A percentile compares a stretch with the other conserved stretches of the same genome.
These are phyloP conservation scores for Chaetomium strumarium DNA, from an alignment of 2,329 filamentous ascomycete species.

Conservation along the genomic window DNA sequence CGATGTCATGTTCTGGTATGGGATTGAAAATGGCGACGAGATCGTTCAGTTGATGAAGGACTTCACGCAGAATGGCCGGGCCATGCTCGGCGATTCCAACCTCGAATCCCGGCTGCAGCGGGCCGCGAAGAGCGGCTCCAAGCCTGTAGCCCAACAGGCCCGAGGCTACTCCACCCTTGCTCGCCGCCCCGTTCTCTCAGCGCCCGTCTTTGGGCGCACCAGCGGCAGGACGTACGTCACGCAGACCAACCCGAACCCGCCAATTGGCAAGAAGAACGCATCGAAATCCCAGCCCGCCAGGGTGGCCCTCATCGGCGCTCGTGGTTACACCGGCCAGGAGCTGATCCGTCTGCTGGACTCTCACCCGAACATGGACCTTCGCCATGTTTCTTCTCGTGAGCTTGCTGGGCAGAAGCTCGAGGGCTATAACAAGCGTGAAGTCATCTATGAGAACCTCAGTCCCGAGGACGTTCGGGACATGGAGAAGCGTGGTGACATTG, in stretches of 20 bases:
- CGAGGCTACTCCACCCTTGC: constrained; percentile 62
- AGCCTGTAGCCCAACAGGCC: constrained; percentile 42
- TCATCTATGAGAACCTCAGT: constrained; percentile 85
- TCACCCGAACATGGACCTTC: constrained; percentile 84
- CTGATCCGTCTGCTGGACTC: constrained; percentile 80
- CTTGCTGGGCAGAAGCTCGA: constrained; percentile 79
- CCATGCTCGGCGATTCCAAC: constrained; percentile 86
- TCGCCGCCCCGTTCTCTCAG: constrained; percentile 31
- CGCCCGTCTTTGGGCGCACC: constrained; percentile 16
- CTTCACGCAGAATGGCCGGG: constrained; percentile 73
- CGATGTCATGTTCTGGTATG: constrained; percentile 95
- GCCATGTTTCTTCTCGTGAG: constrained; percentile 89
- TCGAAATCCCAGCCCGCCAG: constrained; percentile 73
- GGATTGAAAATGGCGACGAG: constrained; percentile 73
- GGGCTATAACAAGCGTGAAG: constrained; percentile 85
- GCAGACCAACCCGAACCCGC: constrained; percentile 81
- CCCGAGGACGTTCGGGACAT: constrained; percentile 82
- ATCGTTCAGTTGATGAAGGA: constrained; percentile 78
- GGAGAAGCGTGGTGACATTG: constrained; percentile 76
- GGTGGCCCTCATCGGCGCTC: constrained; percentile 82
- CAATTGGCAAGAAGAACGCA: constrained; percentile 80
- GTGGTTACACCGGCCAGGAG: constrained; percentile 90
- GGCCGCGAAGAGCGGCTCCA: constrained; percentile 55
- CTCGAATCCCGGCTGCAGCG: constrained; percentile 78
- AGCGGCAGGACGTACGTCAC: constrained; percentile 49